Conservation (phyloP, 352 stramenopile genomes). For the Phytophthora pseudosyringae region DNA sequence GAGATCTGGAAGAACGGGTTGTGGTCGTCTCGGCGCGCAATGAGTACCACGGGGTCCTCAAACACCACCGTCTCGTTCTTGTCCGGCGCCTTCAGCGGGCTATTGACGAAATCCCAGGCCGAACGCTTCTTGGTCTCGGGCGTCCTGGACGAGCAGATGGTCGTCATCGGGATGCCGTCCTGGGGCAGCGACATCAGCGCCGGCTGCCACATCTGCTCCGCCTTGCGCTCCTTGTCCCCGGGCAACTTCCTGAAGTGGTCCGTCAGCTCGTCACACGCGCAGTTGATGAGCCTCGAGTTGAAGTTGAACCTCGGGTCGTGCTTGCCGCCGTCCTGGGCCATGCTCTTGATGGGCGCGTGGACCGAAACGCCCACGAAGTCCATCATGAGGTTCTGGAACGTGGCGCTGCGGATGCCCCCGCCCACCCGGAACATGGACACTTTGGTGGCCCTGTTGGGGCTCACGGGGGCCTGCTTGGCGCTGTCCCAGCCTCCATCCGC, state of each 20-base stretch:
- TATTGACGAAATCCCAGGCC: conserved; percentile 44
- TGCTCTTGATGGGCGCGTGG: conserved; percentile 35
- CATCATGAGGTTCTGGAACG: conserved; percentile 57
- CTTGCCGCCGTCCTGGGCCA: conserved; percentile 32
- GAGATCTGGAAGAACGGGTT: conserved; percentile 68
- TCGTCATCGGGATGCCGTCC: conserved; percentile 18
- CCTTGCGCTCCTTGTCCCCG: conserved; percentile 35
- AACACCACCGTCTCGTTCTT: conserved; percentile 38
- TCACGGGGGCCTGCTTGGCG: conserved; percentile 14
- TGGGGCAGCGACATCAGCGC: conserved; percentile 10
- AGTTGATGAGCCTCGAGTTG: conserved; percentile 34
- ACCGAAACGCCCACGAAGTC: conserved; percentile 47
- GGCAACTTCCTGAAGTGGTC: conserved; percentile 34
- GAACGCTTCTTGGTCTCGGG: conserved; percentile 17
- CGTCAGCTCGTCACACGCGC: conserved; percentile 35
- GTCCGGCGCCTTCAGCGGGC: conserved; percentile 31
- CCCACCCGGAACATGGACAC: conserved; percentile 40
- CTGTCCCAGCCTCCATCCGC: conserved; percentile 20
- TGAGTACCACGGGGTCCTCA: conserved; percentile 43
- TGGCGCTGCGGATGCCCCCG: conserved; percentile 37
- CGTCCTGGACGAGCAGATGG: conserved; percentile 20
- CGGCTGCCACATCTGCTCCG: conserved; percentile 37
- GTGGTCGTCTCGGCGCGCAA: conserved; percentile 55
- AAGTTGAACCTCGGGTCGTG: conserved; percentile 48
- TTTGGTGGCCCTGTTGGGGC: conserved; percentile 30